These are phyloP conservation scores for Silene latifolia DNA, from an alignment of 148 eudicot genomes.

Conservation along the genomic window DNA sequence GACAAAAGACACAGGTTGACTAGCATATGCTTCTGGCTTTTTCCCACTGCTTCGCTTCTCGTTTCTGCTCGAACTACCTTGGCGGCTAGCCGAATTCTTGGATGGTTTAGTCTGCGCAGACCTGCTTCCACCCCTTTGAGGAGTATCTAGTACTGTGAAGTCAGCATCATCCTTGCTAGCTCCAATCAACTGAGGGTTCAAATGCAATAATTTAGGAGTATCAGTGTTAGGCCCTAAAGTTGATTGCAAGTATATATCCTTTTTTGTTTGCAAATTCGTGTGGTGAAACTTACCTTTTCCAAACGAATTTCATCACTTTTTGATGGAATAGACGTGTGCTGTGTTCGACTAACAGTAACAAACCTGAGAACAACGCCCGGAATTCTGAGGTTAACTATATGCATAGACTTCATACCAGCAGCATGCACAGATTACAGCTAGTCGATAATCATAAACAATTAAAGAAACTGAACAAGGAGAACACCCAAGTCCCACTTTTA, in stretches of 20 bases:
- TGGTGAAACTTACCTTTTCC: constrained; percentile 55
- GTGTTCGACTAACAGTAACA: constrained; percentile 76
- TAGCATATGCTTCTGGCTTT: constrained; percentile 50
- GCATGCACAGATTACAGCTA: neutral
- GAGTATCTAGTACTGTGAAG: constrained; percentile 39
- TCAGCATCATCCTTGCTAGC: constrained; percentile 62
- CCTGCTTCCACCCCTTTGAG: constrained; percentile 28
- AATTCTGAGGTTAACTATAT: neutral
- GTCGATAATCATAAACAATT: neutral
- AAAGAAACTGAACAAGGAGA: too few species aligned
- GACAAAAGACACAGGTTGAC: constrained; percentile 76
- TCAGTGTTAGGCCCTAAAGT: neutral
- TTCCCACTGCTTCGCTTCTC: constrained; percentile 40
- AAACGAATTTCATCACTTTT: constrained; percentile 70
- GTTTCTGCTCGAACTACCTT: constrained; percentile 26
- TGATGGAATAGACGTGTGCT: constrained; percentile 83
- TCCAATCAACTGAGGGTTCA: constrained; percentile 65
- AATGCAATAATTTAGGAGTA: constrained; percentile 8
- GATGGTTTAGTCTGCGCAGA: constrained; percentile 29
- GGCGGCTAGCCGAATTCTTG: constrained; percentile 29
- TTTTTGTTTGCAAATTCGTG: neutral
- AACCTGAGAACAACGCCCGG: constrained; percentile 44
- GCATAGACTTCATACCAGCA: neutral
- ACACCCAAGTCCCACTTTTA: too few species aligned
- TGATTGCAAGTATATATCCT: neutral